Percentiles rank a stretch among this genome's conserved stretches.
These are phyloP conservation scores for Phytophthora ohioensis DNA, from an alignment of 352 stramenopile genomes.

Conservation along the genomic window DNA sequence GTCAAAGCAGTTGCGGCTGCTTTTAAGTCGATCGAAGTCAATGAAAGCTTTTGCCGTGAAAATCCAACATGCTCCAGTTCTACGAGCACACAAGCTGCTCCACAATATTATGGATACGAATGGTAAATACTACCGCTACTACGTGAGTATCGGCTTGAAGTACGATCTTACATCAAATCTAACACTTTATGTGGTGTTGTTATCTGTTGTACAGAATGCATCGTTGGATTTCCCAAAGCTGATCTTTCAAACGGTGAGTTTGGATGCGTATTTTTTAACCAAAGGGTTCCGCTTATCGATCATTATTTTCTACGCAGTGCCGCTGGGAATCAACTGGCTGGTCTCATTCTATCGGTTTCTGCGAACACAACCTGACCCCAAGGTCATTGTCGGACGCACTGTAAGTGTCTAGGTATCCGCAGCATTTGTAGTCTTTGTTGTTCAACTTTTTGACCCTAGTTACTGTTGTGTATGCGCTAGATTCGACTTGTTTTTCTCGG, in stretches of 20 bases:
- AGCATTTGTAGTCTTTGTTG: background rate
- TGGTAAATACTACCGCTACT: conserved; percentile 21
- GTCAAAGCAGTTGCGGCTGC: background rate
- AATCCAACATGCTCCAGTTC: conserved; percentile 1
- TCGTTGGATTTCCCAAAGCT: background rate
- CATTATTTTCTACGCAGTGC: background rate
- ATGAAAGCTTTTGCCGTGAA: conserved; percentile 3
- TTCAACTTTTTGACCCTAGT: background rate
- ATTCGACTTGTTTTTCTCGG: conserved; percentile 1
- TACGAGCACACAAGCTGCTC: conserved; percentile 12
- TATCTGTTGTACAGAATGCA: background rate
- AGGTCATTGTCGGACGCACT: background rate
- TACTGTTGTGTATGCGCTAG: background rate
- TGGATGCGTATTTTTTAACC: background rate
- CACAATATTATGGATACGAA: conserved; percentile 27
- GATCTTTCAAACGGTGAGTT: background rate
- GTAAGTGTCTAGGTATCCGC: background rate
- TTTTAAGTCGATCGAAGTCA: background rate
- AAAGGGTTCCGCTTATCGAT: background rate
- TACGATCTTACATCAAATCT: background rate
- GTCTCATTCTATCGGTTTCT: background rate
- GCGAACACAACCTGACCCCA: background rate
- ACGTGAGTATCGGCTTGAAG: background rate
- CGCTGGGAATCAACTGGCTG: background rate
- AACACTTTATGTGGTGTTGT: background rate